These are phyloP conservation scores for Penicillium sp. DNA, from an alignment of 2,329 filamentous ascomycete genomes.

Conservation along the genomic window DNA sequence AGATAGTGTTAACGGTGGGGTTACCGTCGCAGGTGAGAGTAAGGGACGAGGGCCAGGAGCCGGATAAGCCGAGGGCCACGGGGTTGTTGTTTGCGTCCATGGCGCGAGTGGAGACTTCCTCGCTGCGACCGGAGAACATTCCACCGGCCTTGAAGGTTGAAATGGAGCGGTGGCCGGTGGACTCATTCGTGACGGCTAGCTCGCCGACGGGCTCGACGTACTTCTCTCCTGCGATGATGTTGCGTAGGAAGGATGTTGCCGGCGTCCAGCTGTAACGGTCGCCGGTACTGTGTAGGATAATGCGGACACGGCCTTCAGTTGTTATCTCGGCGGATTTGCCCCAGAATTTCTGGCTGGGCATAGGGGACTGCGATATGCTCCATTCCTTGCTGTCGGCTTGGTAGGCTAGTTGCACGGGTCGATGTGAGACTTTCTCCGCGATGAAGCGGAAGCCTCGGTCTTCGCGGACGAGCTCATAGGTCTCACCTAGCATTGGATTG, in stretches of 20 bases:
- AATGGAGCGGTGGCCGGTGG: slow-evolving; percentile 75
- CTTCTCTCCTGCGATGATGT: slow-evolving; percentile 97
- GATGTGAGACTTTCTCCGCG: slow-evolving; percentile 93
- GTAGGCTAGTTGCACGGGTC: slow-evolving; percentile 87
- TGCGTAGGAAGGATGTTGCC: slow-evolving; percentile 86
- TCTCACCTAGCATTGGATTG: slow-evolving; percentile 94
- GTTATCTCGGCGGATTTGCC: slow-evolving; percentile 93
- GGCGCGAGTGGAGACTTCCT: slow-evolving; percentile 78
- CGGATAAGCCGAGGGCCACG: slow-evolving; percentile 66
- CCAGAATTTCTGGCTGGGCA: slow-evolving; percentile 96
- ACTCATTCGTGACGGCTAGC: slow-evolving; percentile 83
- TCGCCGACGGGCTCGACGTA: slow-evolving; percentile 92
- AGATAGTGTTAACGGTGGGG: slow-evolving; percentile 65
- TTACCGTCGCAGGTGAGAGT: slow-evolving; percentile 63
- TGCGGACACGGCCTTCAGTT: slow-evolving; percentile 80
- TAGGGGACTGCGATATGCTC: slow-evolving; percentile 83
- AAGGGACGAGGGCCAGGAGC: slow-evolving; percentile 81
- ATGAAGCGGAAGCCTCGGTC: slow-evolving; percentile 85
- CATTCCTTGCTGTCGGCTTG: slow-evolving; percentile 84
- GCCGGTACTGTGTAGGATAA: slow-evolving; percentile 70
- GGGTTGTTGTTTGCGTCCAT: slow-evolving; percentile 64
- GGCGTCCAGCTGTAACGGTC: slow-evolving; percentile 87
- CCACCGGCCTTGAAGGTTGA: slow-evolving; percentile 91
- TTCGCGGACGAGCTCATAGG: slow-evolving; percentile 84
- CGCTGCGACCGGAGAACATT: slow-evolving; percentile 92